Conservation (phyloP, 2,329 filamentous ascomycete species). For the Hymenoscyphus linearis region DNA sequence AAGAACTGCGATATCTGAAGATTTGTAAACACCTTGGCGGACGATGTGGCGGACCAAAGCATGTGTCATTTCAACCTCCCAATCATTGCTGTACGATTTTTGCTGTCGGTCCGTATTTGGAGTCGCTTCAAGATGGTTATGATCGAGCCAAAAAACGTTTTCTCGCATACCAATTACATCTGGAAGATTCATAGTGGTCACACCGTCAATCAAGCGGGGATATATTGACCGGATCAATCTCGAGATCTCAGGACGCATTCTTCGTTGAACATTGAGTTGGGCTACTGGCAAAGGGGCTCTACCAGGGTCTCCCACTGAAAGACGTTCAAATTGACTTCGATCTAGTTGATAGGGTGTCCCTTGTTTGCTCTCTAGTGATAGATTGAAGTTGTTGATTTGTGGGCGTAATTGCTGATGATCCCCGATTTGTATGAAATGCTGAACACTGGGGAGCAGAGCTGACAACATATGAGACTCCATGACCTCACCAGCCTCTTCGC, state of each 20-base stretch:
- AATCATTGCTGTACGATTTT: conserved; percentile 40
- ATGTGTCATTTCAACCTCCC: conserved; percentile 59
- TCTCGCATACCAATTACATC: conserved; percentile 27
- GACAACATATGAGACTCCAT: conserved; percentile 39
- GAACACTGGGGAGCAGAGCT: conserved; percentile 33
- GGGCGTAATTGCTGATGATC: conserved; percentile 41
- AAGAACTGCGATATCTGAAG: conserved; percentile 62
- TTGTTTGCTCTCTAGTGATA: conserved; percentile 29
- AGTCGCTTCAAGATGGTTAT: conserved; percentile 20
- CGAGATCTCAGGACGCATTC: conserved; percentile 29
- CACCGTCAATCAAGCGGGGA: conserved; percentile 23
- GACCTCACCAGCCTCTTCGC: conserved; percentile 40
- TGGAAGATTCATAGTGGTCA: conserved; percentile 14
- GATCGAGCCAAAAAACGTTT: conserved; percentile 28
- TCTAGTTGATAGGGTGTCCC: conserved; percentile 25
- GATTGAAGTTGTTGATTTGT: conserved; percentile 20
- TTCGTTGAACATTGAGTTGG: conserved; percentile 26
- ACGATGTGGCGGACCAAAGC: conserved; percentile 61
- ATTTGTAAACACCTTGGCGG: conserved; percentile 55
- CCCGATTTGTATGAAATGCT: conserved; percentile 40
- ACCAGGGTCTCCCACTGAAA: conserved; percentile 17
- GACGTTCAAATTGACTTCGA: conserved; percentile 27
- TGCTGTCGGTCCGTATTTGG: conserved; percentile 7
- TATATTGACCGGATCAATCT: conserved; percentile 24
- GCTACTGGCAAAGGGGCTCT: conserved; percentile 20